Base-by-base conservation (phyloP, 2,329 filamentous ascomycete genomes). In the Pyrenophora tritici-repentis region DNA sequence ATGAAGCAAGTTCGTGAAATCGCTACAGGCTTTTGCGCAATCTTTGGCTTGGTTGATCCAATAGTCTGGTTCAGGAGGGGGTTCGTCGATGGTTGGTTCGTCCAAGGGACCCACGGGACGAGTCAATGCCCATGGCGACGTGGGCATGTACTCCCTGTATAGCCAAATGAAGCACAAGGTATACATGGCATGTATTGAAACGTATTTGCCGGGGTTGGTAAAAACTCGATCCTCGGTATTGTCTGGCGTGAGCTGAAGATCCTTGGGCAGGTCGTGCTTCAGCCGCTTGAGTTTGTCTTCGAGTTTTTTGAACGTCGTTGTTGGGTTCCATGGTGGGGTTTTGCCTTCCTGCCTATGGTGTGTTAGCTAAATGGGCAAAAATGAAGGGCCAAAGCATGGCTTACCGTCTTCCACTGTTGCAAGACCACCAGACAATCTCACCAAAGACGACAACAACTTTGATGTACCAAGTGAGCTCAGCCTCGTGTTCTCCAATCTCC, bases 201-300 rank as follows among this genome's bases (percentile, higher is more conserved):
- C 82, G 63, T 87, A 90, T 6, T 82, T 80, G 38, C 85, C 86
- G 1, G 83, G 83, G 35, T 83, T 80, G 47, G 83, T 80, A 53
- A 83, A 84, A 59, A 88, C 84, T 62, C 89, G 86, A 18, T 82
- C 84, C 60, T 83, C 82, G 36, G 86, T 85, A 65, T 89, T 89
- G 34, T 79, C 78, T 6, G 79, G 74, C 1, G 81, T 86, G 43
- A 87, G 79, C 1, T 76, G 81, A 38, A 87, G 82, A 6, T 81
- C 78, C 16, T 75, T 72, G 0, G 86, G 86, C 0, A 89, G 75
- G 7, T 66, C 73, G 55, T 72, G 71, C 58, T 82, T 81, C 63
- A 88, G 85, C 0, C 71, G 67, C 4, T 79, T 73, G 4, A 88
- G 77, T 32, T 79, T 76, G 17, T 74, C 66, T 2, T 78, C 77